Base-by-base conservation (phyloP, 768 basidiomycete genomes). In the Amanita thiersii region DNA sequence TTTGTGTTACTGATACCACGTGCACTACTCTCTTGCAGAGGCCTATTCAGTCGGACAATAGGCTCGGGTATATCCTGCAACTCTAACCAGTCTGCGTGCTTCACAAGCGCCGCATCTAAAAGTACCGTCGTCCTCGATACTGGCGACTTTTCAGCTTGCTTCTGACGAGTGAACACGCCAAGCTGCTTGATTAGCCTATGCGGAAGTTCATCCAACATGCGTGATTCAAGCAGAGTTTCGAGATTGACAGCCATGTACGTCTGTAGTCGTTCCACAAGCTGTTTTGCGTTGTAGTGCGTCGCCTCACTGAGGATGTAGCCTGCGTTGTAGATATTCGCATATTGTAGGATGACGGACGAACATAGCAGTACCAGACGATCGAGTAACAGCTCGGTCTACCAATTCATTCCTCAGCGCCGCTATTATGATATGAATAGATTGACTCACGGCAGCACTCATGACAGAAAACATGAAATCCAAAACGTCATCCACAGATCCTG, bases 401-500 rank as follows among this genome's bases (percentile, higher is more conserved):
- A 25, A 19, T 4, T 15, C 2, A 37, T 51, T 26, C 21, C 39
- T 20, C 11, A 35, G 3, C 14, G 21, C 14, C 26, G 4, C 1
- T 8, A 18, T n/a, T 9, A 11, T 3, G n/a, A 15, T 9, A 8
- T 14, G 31, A 28, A 19, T 10, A 17, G 45, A 5, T 11, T 1
- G 20, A 65, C 75, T 57, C 56, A 92, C 90, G 25, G 92, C 89
- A 12, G 78, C 82, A 25, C 81, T 81, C 59, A 96, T 75, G 11
- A 97, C 80, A 15, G 82, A 77, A 47, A 96, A 90, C 62, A 91
- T 74, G 49, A 92, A 88, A 47, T 90, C 84, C 43, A 98, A 58
- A 21, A 89, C 65, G 25, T 85, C 79, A 43, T 98, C 90, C 4
- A 79, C 62, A 1, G 73, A 74, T 18, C 73, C 52, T 2, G 73